A percentile compares a stretch with the other conserved stretches of the same genome.
phyloP scores from a whole-genome alignment of 2,329 filamentous ascomycete genomes.

The Penicillium psychrosexuale region DNA sequence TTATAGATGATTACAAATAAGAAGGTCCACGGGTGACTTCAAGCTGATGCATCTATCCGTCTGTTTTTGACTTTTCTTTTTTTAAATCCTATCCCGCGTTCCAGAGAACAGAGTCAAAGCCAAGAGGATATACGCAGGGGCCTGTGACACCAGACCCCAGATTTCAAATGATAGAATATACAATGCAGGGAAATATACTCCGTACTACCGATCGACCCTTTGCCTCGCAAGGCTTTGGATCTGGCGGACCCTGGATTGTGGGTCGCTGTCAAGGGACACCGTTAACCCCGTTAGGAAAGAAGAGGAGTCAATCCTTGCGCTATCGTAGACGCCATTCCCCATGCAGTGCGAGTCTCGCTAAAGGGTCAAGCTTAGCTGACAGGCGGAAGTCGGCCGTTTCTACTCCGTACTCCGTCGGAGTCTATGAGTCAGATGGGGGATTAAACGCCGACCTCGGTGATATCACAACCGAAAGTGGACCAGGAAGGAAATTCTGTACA shows the following conservation, averaged over 20 bases:
- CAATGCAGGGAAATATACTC: neutral
- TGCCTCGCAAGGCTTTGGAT: constrained; percentile 16
- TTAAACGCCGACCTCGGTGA: constrained; percentile 17
- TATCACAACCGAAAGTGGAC: constrained; percentile 16
- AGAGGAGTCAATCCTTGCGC: constrained; percentile 12
- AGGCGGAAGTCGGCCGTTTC: constrained; percentile 16
- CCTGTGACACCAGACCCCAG: neutral
- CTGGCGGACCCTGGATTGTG: constrained; percentile 20
- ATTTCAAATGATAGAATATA: neutral
- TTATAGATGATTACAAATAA: neutral
- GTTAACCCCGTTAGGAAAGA: constrained; percentile 19
- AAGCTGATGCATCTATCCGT: neutral
- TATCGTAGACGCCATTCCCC: constrained; percentile 9
- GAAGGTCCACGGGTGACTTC: neutral
- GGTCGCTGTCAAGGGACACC: constrained; percentile 20
- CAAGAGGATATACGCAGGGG: constrained; percentile 2
- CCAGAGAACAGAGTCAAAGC: neutral
- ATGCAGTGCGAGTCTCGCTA: neutral
- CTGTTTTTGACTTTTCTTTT: neutral
- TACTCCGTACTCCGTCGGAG: constrained; percentile 7
- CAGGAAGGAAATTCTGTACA: too few species aligned
- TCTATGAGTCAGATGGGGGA: constrained; percentile 15
- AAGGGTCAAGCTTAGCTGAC: constrained; percentile 3
- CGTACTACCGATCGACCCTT: constrained; percentile 12
- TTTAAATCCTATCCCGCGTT: constrained; percentile 2